Evolutionary conservation across 2,329 filamentous ascomycete species (phyloP).

Genomic region (Colletotrichum acutatum): DNA sequence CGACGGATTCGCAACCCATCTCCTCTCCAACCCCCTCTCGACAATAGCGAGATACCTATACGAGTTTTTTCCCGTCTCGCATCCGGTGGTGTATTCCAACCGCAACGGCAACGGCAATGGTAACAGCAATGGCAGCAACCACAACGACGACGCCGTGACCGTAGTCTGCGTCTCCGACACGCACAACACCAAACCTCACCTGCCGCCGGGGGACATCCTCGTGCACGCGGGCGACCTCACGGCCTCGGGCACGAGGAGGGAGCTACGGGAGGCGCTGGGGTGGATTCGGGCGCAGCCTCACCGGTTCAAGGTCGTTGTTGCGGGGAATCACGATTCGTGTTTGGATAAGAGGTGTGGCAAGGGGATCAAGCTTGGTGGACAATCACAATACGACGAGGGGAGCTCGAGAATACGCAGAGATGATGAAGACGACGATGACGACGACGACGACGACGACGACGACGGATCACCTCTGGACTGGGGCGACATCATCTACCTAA

Average conservation of each 20-base stretch:
- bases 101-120: too few relatives aligned
- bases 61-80: slow-evolving; percentile 15
- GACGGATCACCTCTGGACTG: slow-evolving; percentile 35
- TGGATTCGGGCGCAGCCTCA: slow-evolving; percentile 56
- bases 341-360: slow-evolving; percentile 38
- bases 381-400: too few relatives aligned
- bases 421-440: not conserved
- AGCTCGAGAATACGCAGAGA: not conserved
- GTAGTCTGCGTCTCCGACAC: slow-evolving; percentile 58
- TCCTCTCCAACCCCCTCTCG: slow-evolving; percentile 9
- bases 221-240: slow-evolving; percentile 62
- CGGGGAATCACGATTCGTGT: slow-evolving; percentile 57
- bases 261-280: slow-evolving; percentile 50
- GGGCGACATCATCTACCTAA: slow-evolving; percentile 41
- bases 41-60: slow-evolving; percentile 8
- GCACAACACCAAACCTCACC: slow-evolving; percentile 48
- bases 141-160: not conserved
- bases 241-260: slow-evolving; percentile 52
- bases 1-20: not conserved
- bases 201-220: slow-evolving; percentile 56
- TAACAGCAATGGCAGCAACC: too few relatives aligned
- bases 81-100: not conserved
- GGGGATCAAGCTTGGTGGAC: not conserved
- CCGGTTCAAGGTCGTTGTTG: slow-evolving; percentile 55
- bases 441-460: not conserved